Percentiles rank a stretch among this genome's conserved stretches.
Evolutionary conservation across 306 rosid genomes (phyloP).

Genomic region (Trifolium fragiferum): DNA sequence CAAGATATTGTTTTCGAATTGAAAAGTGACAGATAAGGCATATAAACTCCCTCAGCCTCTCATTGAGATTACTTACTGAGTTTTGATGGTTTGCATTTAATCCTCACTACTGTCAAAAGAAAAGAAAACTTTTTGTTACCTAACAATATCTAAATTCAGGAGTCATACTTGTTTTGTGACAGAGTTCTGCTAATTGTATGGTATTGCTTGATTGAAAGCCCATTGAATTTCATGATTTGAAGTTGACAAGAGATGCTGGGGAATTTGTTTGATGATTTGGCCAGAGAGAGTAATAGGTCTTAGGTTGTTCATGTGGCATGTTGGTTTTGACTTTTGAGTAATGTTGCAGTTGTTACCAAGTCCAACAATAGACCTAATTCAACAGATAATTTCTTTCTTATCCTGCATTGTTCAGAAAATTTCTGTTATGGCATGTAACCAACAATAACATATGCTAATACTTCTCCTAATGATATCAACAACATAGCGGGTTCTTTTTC

Average conservation of each 20-base stretch:
- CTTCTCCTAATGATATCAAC: slow-evolving; percentile 20
- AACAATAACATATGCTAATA: slow-evolving; percentile 5
- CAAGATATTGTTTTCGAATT: too few species aligned
- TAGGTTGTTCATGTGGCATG: background rate
- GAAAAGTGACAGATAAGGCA: too few species aligned
- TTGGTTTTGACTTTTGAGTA: slow-evolving; percentile 21
- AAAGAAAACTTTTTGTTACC: slow-evolving; percentile 23
- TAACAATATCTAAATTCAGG: slow-evolving; percentile 17
- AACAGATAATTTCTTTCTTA: background rate
- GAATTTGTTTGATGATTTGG: slow-evolving; percentile 13
- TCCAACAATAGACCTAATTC: background rate
- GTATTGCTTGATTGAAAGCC: slow-evolving; percentile 19
- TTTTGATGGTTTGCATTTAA: slow-evolving; percentile 12
- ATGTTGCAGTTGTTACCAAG: slow-evolving; percentile 6
- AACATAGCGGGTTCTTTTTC: background rate
- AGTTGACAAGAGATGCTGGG: slow-evolving; percentile 16
- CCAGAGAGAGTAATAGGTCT: slow-evolving; percentile 20
- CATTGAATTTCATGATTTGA: slow-evolving; percentile 1
- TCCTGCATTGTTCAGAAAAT: background rate
- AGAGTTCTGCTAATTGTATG: slow-evolving; percentile 15
- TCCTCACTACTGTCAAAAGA: background rate
- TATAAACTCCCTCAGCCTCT: too few species aligned
- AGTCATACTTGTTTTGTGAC: slow-evolving; percentile 14
- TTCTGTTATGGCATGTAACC: background rate
- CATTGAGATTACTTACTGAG: background rate